phyloP scores from a whole-genome alignment of 2,329 filamentous ascomycete species.

The Diaporthe sp. region DNA sequence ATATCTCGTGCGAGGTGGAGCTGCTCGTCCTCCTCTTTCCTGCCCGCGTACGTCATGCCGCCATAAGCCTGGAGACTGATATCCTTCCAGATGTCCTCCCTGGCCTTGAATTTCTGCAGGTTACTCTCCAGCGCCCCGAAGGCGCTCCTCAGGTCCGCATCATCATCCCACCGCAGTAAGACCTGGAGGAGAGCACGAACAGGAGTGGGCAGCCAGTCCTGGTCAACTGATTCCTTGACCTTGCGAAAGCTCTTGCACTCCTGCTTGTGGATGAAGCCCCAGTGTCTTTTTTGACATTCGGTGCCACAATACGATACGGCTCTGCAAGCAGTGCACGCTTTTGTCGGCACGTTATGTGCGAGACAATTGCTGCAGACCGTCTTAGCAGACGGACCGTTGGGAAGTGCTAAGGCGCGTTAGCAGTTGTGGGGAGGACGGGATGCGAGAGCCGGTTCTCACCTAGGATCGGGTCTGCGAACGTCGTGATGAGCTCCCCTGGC shows the following conservation, averaged over 20 bases:
- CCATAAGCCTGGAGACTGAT: slow-evolving; percentile 60
- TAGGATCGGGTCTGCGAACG: slow-evolving; percentile 56
- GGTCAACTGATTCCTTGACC: slow-evolving; percentile 44
- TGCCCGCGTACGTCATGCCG: slow-evolving; percentile 58
- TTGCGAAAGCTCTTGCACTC: slow-evolving; percentile 63
- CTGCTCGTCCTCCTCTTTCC: slow-evolving; percentile 47
- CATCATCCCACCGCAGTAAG: slow-evolving; percentile 50
- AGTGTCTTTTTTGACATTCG: slow-evolving; percentile 65
- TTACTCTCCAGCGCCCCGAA: slow-evolving; percentile 59
- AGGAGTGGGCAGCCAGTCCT: slow-evolving; percentile 60
- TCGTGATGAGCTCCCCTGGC: slow-evolving; percentile 58
- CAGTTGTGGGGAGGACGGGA: background rate
- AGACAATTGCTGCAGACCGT: slow-evolving; percentile 64
- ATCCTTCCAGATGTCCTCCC: slow-evolving; percentile 54
- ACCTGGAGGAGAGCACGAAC: slow-evolving; percentile 65
- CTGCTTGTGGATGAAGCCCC: slow-evolving; percentile 61
- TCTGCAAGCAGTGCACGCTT: slow-evolving; percentile 64
- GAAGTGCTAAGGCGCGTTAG: slow-evolving; percentile 48
- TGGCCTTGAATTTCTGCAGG: slow-evolving; percentile 48
- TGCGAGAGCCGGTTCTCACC: slow-evolving; percentile 9
- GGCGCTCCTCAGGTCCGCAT: slow-evolving; percentile 44
- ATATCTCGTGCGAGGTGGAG: slow-evolving; percentile 56
- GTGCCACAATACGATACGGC: slow-evolving; percentile 64
- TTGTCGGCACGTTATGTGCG: slow-evolving; percentile 35
- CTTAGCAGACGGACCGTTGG: slow-evolving; percentile 53